A percentile compares a stretch with the other conserved stretches of the same genome.
phyloP scores from a whole-genome alignment of 768 basidiomycete species.

The Lentinus tigrinus region DNA sequence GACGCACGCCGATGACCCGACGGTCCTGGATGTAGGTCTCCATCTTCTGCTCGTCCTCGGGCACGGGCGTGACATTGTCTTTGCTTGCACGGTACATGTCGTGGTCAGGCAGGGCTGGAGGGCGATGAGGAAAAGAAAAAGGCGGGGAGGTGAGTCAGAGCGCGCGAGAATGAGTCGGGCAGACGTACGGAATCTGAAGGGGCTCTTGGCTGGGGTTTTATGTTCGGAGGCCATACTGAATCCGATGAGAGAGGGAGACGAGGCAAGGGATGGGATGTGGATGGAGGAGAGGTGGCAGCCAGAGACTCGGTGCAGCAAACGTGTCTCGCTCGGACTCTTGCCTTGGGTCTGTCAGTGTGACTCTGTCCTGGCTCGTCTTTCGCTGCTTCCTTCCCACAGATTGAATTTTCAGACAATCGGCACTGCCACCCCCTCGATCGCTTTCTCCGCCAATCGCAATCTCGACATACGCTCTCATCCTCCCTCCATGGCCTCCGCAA shows the following conservation, averaged over 20 bases:
- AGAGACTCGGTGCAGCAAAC: background rate
- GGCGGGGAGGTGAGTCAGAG: slow-evolving; percentile 16
- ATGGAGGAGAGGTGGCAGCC: background rate
- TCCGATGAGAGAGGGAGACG: background rate
- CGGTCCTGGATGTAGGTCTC: slow-evolving; percentile 78
- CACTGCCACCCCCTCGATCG: slow-evolving; percentile 1
- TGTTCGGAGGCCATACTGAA: slow-evolving; percentile 9
- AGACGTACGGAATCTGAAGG: slow-evolving; percentile 38
- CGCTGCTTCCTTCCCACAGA: too few relatives aligned
- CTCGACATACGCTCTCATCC: background rate
- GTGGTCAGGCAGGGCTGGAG: slow-evolving; percentile 38
- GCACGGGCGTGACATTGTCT: slow-evolving; percentile 52
- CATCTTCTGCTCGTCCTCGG: slow-evolving; percentile 62
- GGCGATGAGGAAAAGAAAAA: slow-evolving; percentile 12
- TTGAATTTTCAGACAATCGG: background rate
- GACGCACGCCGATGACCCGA: slow-evolving; percentile 74
- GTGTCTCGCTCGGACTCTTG: background rate
- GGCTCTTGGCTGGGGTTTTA: slow-evolving; percentile 12
- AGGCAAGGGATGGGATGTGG: background rate
- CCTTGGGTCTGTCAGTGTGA: too few relatives aligned
- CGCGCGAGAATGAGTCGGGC: slow-evolving; percentile 5
- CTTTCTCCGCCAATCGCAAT: slow-evolving; percentile 6
- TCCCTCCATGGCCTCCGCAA: slow-evolving; percentile 3
- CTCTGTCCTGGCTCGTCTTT: too few relatives aligned
- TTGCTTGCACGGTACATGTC: slow-evolving; percentile 23